Evolutionary conservation across 2,329 filamentous ascomycete species (phyloP), one percentile per base, ranked within the genome.

Genomic region (Davidsoniella eucalypti): DNA sequence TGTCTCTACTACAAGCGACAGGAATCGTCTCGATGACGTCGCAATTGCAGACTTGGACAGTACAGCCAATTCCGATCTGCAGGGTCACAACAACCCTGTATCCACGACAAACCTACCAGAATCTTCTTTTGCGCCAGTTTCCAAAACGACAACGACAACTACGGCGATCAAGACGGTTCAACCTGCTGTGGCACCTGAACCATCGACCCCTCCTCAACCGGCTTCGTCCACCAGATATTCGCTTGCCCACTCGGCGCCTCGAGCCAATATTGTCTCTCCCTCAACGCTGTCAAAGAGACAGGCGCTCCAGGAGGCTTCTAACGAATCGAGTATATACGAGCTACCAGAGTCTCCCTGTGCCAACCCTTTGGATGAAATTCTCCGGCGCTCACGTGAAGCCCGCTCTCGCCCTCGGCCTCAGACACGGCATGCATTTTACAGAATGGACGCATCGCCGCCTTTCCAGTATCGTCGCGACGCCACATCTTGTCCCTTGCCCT

Each of bases 261-360:
- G 16, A 12, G 16, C 37, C 3, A 38, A 26, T 23, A 23, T 25
- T 10, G 16, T 52, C n/a, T 48, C 50, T 8, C 50, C 45, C n/a
- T 38, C 21, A 5, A 43, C 46, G 5, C 9, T 42, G 8, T 36
- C 16, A 16, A 46, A 47, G 25, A 43, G n/a, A 17, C 17, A n/a
- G 12, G 39, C 26, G 12, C 25, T 45, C 12, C 18, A 44, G 17
- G 23, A 38, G 18, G 45, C 33, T 23, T 5, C 21, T 7, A 17
- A 52, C 33, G 39, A 45, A 25, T 21, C 38, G 7, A 47, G 33
- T 37, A 29, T 53, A 26, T 53, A 50, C 43, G 51, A 53, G 6
- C 23, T 53, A 2, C 51, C 51, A 7, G 47, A 53, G 17, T 53
- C 51, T 14, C 51, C 51, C n/a, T 37, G 36, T 5, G 37, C 43